phyloP scores from a whole-genome alignment of 2,329 filamentous ascomycete species.

The Trichoderma polysporum region DNA sequence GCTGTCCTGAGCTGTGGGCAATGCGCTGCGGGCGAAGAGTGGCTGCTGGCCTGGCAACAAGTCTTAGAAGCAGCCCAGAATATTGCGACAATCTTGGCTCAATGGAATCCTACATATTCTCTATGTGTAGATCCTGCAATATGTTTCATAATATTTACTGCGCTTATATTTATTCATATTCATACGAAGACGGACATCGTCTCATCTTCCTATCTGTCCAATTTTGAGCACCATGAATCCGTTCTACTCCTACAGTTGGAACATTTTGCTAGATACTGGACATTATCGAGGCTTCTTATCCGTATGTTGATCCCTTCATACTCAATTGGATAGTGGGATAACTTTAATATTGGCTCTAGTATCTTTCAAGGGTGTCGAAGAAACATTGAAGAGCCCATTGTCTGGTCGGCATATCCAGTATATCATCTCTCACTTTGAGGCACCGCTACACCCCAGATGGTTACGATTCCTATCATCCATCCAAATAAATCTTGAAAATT shows the following conservation, averaged over 20 bases:
- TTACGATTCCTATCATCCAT: conserved; percentile 22
- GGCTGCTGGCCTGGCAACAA: conserved; percentile 23
- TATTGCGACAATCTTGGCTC: conserved; percentile 17
- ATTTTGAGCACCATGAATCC: conserved; percentile 15
- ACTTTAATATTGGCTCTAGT: conserved; percentile 1
- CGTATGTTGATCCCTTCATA: conserved; percentile 13
- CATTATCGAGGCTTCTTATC: conserved; percentile 21
- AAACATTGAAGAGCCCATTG: conserved; percentile 12
- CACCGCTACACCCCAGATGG: conserved; percentile 24
- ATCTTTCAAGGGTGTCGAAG: conserved; percentile 21
- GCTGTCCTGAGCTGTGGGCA: conserved; percentile 14
- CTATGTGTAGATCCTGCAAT: conserved; percentile 20
- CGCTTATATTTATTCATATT: conserved; percentile 22
- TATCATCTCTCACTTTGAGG: conserved; percentile 22
- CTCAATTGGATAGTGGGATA: no score
- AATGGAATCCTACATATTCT: conserved; percentile 18
- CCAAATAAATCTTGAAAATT: neutral
- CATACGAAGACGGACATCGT: conserved; percentile 10
- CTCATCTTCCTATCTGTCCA: neutral
- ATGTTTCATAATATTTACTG: conserved; percentile 21
- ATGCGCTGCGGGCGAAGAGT: conserved; percentile 8
- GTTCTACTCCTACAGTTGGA: conserved; percentile 21
- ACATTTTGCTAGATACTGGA: conserved; percentile 23
- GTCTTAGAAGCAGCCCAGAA: conserved; percentile 22
- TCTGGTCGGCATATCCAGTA: conserved; percentile 17